Percentiles rank a stretch among this genome's conserved stretches.
Evolutionary conservation across 768 basidiomycete species (phyloP).

Genomic region (Rhodotorula graminis): DNA sequence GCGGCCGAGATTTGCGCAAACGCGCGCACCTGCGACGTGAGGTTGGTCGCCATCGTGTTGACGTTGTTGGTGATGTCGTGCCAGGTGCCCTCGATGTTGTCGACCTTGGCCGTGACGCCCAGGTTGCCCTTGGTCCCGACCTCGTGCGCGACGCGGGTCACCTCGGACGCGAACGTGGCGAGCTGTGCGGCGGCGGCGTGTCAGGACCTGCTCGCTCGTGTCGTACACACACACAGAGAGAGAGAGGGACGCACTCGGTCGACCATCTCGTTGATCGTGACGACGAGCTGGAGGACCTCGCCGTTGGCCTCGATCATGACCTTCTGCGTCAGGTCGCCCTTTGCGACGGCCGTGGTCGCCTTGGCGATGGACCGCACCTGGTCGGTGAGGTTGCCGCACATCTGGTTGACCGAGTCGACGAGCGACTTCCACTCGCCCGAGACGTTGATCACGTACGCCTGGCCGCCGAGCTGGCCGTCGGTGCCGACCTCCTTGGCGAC

Average conservation of each 20-base stretch:
- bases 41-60: slow-evolving; percentile 73
- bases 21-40: slow-evolving; percentile 89
- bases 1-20: slow-evolving; percentile 98
- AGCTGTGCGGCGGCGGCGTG: slow-evolving; percentile 37
- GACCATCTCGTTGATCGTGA: slow-evolving; percentile 92
- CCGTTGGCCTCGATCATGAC: slow-evolving; percentile 87
- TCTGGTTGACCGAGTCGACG: slow-evolving; percentile 69
- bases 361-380: slow-evolving; percentile 92
- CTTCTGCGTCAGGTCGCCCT: slow-evolving; percentile 88
- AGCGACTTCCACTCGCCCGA: slow-evolving; percentile 26
- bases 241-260: slow-evolving; percentile 51
- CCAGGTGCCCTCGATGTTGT: slow-evolving; percentile 96
- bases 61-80: slow-evolving; percentile 94
- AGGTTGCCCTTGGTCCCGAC: slow-evolving; percentile 99
- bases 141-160: slow-evolving; percentile 93
- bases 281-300: slow-evolving; percentile 91
- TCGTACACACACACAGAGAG: too few species aligned
- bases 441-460: slow-evolving; percentile 61
- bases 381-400: slow-evolving; percentile 65
- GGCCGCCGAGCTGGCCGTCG: slow-evolving; percentile 88
- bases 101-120: slow-evolving; percentile 94
- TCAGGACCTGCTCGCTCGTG: background rate
- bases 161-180: slow-evolving; percentile 67
- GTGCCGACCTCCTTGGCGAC: slow-evolving; percentile 89
- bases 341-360: slow-evolving; percentile 90